Percentiles rank a stretch among this genome's conserved stretches.
Evolutionary conservation across 306 rosid genomes (phyloP).

Genomic region (Delonix regia): DNA sequence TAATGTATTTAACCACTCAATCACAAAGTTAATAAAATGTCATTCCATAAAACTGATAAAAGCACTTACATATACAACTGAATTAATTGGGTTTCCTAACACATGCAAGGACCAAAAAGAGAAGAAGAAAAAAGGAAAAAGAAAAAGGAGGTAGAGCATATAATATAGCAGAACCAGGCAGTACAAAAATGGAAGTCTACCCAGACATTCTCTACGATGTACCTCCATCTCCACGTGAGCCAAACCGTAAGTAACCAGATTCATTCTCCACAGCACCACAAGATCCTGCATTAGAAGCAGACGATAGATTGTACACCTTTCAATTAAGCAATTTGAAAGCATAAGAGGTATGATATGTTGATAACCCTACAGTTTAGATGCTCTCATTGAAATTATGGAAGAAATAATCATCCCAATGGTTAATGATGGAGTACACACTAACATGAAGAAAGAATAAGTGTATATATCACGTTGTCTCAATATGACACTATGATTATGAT

Average conservation of each 20-base stretch:
- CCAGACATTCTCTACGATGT: constrained; percentile 27
- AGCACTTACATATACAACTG: neutral
- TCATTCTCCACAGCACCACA: constrained; percentile 44
- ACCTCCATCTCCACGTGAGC: constrained; percentile 81
- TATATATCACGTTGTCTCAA: neutral
- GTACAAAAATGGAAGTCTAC: constrained; percentile 33
- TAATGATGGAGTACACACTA: neutral
- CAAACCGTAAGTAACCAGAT: constrained; percentile 64
- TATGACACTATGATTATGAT: neutral
- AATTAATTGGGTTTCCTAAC: neutral
- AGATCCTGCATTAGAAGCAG: constrained; percentile 55
- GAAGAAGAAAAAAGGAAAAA: neutral
- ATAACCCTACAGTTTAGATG: constrained; percentile 3
- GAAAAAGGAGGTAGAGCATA: neutral
- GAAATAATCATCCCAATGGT: neutral
- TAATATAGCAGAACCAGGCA: constrained; percentile 28
- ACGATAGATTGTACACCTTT: constrained; percentile 39
- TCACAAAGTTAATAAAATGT: neutral
- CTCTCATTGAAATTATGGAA: neutral
- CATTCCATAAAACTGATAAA: neutral
- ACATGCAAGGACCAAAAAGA: neutral
- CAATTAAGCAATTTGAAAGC: constrained; percentile 39
- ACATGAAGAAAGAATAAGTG: neutral
- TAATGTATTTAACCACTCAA: neutral
- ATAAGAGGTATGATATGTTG: constrained; percentile 32